phyloP scores from a whole-genome alignment of 108 stramenopile genomes.

The Cyclostephanos tholiformis region DNA sequence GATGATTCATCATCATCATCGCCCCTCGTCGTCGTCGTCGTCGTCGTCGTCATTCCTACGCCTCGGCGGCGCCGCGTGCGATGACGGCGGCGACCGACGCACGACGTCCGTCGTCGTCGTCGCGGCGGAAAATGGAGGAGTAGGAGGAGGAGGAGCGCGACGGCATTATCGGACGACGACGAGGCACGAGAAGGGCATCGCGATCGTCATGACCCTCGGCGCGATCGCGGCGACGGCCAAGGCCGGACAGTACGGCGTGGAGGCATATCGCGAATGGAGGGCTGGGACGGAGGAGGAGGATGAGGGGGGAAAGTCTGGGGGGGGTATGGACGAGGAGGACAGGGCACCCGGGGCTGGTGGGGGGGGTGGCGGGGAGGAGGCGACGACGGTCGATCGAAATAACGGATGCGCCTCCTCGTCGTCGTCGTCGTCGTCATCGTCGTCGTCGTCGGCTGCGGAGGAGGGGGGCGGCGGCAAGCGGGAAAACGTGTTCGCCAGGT shows the following conservation, averaged over 20 bases:
- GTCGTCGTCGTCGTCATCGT: background rate
- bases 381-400: background rate
- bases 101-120: too few relatives aligned
- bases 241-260: conserved; percentile 71
- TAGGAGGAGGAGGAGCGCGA: background rate
- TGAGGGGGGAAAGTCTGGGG: conserved; percentile 39
- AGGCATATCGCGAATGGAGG: conserved; percentile 75
- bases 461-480: conserved; percentile 32
- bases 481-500: conserved; percentile 82
- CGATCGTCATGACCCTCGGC: conserved; percentile 68
- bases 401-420: background rate
- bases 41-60: too few relatives aligned
- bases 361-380: conserved; percentile 11
- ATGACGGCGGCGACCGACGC: too few relatives aligned
- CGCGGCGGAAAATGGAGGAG: too few relatives aligned
- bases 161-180: conserved; percentile 53
- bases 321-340: conserved; percentile 21
- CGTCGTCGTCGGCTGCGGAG: background rate
- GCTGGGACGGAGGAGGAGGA: conserved; percentile 36
- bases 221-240: conserved; percentile 74
- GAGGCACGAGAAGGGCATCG: conserved; percentile 48
- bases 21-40: too few relatives aligned
- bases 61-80: too few relatives aligned
- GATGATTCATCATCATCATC: too few relatives aligned
- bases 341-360: background rate